Base-by-base conservation (phyloP, 306 rosid genomes). In the Astragalus glycyphyllos region DNA sequence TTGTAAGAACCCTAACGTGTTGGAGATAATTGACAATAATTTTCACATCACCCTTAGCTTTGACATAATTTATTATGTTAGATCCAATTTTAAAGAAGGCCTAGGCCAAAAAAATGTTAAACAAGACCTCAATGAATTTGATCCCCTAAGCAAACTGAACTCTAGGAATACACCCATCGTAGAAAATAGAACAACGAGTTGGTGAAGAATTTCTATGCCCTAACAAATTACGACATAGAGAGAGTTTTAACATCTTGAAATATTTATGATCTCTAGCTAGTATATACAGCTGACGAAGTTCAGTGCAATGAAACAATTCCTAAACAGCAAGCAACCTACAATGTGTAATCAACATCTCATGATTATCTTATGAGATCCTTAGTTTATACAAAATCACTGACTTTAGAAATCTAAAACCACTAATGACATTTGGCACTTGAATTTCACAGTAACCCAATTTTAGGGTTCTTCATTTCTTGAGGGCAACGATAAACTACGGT, bases 181-280 rank as follows among this genome's bases (percentile, higher is more conserved):
- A 84, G 13, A 50, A 66, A 1, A 84, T 1, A 0, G 50, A 34
- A 0, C 11, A 7, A 9, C 84, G 75, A 13, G 48, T 63, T 1
- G 89, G 82, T 1, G 76, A 71, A 34, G 77, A 51, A 0, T 84
- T 38, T 0, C 11, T 2, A 12, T 71, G 10, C 8, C 3, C 4
- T 0, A 0, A 1, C 14, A 86, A 2, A 0, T 55, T 49, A 5
- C 0, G 0, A 15, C 82, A 59, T 0, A 6, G 3, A 42, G 64
- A 63, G 0, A 87, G 9, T 13, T 54, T 84, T 42, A 87, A 15
- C 0, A 9, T 40, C 34, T 8, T 84, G 3, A 84, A 72, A 9
- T 10, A n/a, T 3, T 7, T 58, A 4, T 37, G 72, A 0, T 45
- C 3, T 5, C 37, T 17, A 0, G 64, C 68, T 12, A 1, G 0